phyloP scores from a whole-genome alignment of 805 yeast species.

The Zygosaccharomyces bailii region DNA sequence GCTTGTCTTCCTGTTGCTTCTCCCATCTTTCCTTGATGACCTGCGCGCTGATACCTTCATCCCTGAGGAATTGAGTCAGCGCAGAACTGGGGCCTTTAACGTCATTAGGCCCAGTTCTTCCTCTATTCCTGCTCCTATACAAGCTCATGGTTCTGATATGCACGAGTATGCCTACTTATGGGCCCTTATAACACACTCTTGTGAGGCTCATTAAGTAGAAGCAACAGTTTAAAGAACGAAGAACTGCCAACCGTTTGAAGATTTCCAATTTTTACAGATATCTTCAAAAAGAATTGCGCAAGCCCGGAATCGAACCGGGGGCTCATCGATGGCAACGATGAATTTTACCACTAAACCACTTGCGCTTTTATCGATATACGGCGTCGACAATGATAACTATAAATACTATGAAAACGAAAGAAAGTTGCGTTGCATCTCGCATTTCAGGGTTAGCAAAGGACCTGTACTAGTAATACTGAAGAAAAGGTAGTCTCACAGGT shows the following conservation, averaged over 20 bases:
- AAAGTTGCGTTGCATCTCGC: no score
- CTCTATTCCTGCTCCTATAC: conserved; percentile 31
- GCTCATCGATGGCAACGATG: conserved; percentile 31
- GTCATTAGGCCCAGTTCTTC: conserved; percentile 18
- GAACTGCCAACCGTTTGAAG: no score
- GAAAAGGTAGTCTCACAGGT: no score
- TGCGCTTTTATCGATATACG: no score
- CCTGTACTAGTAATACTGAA: no score
- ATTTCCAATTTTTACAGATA: no score
- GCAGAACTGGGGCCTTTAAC: conserved; percentile 73
- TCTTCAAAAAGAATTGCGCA: conserved; percentile 18
- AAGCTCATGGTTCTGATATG: conserved; percentile 12
- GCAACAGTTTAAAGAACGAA: no score
- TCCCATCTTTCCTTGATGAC: conserved; percentile 55
- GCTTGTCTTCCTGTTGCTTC: conserved; percentile 29
- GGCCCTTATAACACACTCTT: background rate
- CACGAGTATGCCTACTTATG: background rate
- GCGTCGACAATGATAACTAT: no score
- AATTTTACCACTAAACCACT: conserved; percentile 31
- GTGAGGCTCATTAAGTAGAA: background rate
- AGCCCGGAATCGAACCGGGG: conserved; percentile 32
- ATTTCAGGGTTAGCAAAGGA: no score
- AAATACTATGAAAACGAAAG: no score
- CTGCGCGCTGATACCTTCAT: conserved; percentile 85
- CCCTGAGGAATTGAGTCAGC: conserved; percentile 78